Base-by-base conservation (phyloP, 768 basidiomycete genomes). In the Cyathus striatus region DNA sequence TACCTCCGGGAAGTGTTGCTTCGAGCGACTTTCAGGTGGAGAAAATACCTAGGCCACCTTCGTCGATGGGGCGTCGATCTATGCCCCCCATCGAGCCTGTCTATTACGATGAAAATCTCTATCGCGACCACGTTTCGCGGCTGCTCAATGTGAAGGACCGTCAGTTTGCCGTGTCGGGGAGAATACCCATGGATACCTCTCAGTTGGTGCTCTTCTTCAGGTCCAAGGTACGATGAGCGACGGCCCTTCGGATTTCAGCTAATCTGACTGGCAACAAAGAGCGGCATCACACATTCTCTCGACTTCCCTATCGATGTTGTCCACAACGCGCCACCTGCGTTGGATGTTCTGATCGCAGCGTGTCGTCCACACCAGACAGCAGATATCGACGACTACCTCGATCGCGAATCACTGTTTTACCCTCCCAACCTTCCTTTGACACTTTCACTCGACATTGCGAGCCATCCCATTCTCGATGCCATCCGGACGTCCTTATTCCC, bases 241-340 rank as follows among this genome's bases (percentile, higher is more conserved):
- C n/a, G 10, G 23, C 33, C 34, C 6, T 27, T 22, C 38, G 26
- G 27, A 34, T 26, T 6, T 22, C 10, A 2, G 17, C 12, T n/a
- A 37, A n/a, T 6, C 10, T 20, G n/a, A 14, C n/a, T 37, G n/a
- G 12, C 6, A 14, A 20, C 10, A 14, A 14, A 90, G 87, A 81
- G 79, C 47, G 86, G 83, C 23, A 83, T 86, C 47, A 81, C 84
- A 0, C 85, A 90, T 56, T 83, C 86, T 6, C 72, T 90, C 17
- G 85, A 89, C 56, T 90, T 90, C 55, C 88, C 88, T 4, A 77
- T 90, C 46, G 83, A 90, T 52, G 73, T 86, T 35, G 81, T 82
- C 49, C 79, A 83, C 52, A 80, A 78, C 57, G 74, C 80, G 13
- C 86, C 87, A 13, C 86, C 86, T 1, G 79, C 88, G 13, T 73